Evolutionary conservation across 495 filamentous ascomycete species (phyloP).

Genomic region (Neurospora sp.): DNA sequence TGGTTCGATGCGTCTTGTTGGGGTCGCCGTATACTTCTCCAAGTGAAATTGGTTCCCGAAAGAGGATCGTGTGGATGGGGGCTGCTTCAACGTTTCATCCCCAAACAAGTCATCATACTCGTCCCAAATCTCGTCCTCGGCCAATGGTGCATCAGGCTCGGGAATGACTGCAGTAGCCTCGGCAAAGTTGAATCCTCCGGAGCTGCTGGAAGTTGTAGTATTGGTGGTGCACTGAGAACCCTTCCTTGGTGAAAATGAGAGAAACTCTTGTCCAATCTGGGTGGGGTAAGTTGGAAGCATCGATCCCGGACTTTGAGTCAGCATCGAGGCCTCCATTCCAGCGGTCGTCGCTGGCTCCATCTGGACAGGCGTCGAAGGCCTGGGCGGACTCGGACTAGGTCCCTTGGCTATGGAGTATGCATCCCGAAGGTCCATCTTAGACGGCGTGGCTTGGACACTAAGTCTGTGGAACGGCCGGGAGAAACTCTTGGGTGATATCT

Average conservation of each 20-base stretch:
- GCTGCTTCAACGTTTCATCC: constrained; percentile 35
- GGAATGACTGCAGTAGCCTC: constrained; percentile 56
- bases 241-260: constrained; percentile 63
- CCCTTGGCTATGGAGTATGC: constrained; percentile 37
- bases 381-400: constrained; percentile 36
- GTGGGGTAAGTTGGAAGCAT: constrained; percentile 12
- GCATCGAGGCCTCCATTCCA: constrained; percentile 11
- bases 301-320: constrained; percentile 12
- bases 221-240: constrained; percentile 58
- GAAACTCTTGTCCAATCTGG: constrained; percentile 40
- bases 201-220: constrained; percentile 50
- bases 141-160: constrained; percentile 43
- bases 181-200: constrained; percentile 38
- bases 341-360: constrained; percentile 13
- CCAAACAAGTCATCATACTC: constrained; percentile 89
- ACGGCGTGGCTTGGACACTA: constrained; percentile 16
- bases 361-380: constrained; percentile 25
- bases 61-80: constrained; percentile 41
- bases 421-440: constrained; percentile 14
- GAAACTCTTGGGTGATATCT: constrained; percentile 69
- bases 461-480: constrained; percentile 54
- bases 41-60: constrained; percentile 36
- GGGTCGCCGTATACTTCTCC: constrained; percentile 17
- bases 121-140: constrained; percentile 86
- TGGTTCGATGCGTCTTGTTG: constrained; percentile 12